A percentile compares a stretch with the other conserved stretches of the same genome.
These are phyloP conservation scores for Pelargonium australe DNA, from an alignment of 441 rosid species.

Conservation along the genomic window DNA sequence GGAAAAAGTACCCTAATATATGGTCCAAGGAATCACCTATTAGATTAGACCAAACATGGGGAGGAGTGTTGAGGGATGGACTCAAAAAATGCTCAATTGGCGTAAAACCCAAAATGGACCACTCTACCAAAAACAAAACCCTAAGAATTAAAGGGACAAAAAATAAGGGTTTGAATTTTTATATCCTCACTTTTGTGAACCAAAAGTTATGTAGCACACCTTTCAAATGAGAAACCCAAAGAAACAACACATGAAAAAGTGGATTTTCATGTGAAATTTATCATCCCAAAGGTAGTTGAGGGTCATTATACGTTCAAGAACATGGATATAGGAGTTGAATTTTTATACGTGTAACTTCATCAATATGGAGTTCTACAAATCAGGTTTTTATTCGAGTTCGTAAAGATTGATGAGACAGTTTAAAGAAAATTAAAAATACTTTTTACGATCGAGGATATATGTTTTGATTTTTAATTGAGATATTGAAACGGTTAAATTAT, in stretches of 20 bases:
- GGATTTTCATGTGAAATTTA: neutral
- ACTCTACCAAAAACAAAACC: neutral
- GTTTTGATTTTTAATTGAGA: too few relatives aligned
- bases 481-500: too few relatives aligned
- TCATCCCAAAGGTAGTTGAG: too few relatives aligned
- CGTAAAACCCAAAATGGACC: neutral
- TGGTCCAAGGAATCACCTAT: constrained; percentile 4
- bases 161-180: neutral
- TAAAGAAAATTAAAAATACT: too few relatives aligned
- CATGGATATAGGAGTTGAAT: neutral
- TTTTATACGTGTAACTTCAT: too few relatives aligned
- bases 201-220: neutral
- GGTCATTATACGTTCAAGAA: neutral
- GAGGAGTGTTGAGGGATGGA: neutral
- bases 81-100: neutral
- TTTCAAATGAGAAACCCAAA: constrained; percentile 1
- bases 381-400: too few relatives aligned
- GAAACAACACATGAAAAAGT: neutral
- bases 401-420: too few relatives aligned
- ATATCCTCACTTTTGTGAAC: neutral
- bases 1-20: too few relatives aligned
- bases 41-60: neutral
- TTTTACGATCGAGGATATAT: too few relatives aligned
- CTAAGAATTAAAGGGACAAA: neutral
- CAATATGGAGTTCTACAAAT: too few relatives aligned